A percentile compares a stretch with the other conserved stretches of the same genome.
phyloP scores from a whole-genome alignment of 352 stramenopile genomes.

The Globisporangium abappressorium region DNA sequence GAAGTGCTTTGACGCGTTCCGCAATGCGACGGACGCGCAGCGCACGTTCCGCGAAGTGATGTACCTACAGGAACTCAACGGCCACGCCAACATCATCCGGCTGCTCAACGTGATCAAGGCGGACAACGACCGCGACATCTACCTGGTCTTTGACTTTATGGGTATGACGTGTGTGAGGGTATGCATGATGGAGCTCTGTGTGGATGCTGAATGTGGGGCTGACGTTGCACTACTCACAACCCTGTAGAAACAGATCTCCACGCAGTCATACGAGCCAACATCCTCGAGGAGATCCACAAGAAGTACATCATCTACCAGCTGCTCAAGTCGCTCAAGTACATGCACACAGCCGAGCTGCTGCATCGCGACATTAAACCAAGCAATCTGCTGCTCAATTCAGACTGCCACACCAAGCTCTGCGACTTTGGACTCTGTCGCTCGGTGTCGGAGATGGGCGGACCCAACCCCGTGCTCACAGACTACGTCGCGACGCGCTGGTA shows the following conservation, averaged over 20 bases:
- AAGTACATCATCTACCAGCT: conserved; percentile 98
- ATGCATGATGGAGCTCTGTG: neutral
- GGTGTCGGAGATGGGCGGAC: conserved; percentile 80
- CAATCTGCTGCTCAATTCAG: conserved; percentile 94
- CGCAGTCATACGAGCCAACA: conserved; percentile 93
- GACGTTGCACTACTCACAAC: no score
- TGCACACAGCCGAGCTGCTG: conserved; percentile 93
- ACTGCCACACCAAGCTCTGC: conserved; percentile 94
- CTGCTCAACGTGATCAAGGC: conserved; percentile 93
- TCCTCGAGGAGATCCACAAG: conserved; percentile 96
- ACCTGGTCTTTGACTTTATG: conserved; percentile 97
- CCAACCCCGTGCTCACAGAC: conserved; percentile 90
- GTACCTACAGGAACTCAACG: conserved; percentile 92
- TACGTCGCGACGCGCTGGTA: conserved; percentile 97
- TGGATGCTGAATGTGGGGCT: no score
- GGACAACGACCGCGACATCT: conserved; percentile 96
- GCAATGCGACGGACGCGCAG: conserved; percentile 93
- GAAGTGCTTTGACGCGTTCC: conserved; percentile 97
- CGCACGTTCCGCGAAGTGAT: conserved; percentile 95
- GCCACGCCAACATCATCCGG: conserved; percentile 94
- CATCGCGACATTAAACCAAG: conserved; percentile 97
- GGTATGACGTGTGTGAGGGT: conserved; percentile 32
- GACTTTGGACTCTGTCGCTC: conserved; percentile 95
- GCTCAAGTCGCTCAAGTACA: conserved; percentile 95
- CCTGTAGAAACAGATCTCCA: conserved; percentile 92